Conservation (phyloP, 1,284 basidiomycete genomes). For the Ceratobasidium sp. region DNA sequence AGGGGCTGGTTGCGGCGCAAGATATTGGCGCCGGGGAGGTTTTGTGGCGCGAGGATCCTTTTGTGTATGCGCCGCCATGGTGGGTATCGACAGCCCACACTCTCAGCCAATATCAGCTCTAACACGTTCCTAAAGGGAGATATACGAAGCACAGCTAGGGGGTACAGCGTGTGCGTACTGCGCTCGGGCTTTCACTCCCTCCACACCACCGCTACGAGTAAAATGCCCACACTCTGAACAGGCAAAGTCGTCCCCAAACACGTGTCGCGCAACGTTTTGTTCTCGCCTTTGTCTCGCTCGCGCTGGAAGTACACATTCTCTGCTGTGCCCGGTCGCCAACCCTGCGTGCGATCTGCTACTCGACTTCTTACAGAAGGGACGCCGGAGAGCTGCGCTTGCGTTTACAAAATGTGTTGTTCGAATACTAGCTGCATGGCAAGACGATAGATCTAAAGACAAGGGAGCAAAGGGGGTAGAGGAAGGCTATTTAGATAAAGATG, state of each 20-base stretch:
- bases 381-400: conserved; percentile 82
- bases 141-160: conserved; percentile 70
- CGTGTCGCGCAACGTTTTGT: conserved; percentile 78
- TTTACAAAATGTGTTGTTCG: conserved; percentile 74
- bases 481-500: conserved; percentile 74
- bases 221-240: conserved; percentile 20
- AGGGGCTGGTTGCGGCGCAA: conserved; percentile 80
- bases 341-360: conserved; percentile 71
- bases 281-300: conserved; percentile 76
- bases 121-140: conserved; percentile 63
- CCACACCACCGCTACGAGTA: conserved; percentile 58
- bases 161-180: conserved; percentile 73
- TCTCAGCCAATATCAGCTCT: conserved; percentile 77
- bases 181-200: conserved; percentile 66
- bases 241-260: conserved; percentile 52
- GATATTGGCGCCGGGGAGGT: conserved; percentile 75
- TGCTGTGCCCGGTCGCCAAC: conserved; percentile 81
- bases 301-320: conserved; percentile 68
- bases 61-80: conserved; percentile 55
- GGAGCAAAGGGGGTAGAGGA: conserved; percentile 65
- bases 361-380: conserved; percentile 62
- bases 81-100: conserved; percentile 60
- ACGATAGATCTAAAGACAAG: conserved; percentile 52
- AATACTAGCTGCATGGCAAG: conserved; percentile 66
- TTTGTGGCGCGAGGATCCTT: conserved; percentile 79